Conservation (phyloP, 78 protist species). For the Mastigamoeba balamuthi region DNA sequence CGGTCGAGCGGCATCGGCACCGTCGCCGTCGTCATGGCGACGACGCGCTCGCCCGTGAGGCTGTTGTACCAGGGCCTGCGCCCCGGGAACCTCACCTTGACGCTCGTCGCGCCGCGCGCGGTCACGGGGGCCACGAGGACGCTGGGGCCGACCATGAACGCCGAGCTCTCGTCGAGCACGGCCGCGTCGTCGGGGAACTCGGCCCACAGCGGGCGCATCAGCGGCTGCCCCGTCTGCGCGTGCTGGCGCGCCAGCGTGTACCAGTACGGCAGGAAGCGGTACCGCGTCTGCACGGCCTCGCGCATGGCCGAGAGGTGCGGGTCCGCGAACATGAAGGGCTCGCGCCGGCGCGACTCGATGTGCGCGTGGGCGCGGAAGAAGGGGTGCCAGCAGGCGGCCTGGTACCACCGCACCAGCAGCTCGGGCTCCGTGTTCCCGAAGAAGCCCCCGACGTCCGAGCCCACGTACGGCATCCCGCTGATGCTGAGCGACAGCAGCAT, state of each 20-base stretch:
- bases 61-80: background rate
- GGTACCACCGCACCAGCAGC: constrained; percentile 90
- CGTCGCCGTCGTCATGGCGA: too few relatives aligned
- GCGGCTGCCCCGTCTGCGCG: constrained; percentile 60
- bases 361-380: constrained; percentile 98
- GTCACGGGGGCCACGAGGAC: constrained; percentile 40
- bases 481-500: constrained; percentile 79
- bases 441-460: constrained; percentile 98
- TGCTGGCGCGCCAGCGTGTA: constrained; percentile 54
- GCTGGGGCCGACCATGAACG: background rate
- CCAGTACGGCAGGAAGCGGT: constrained; percentile 76
- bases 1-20: constrained; percentile 57
- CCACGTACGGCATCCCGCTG: constrained; percentile 78
- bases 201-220: constrained; percentile 66
- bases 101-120: background rate
- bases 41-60: background rate
- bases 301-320: constrained; percentile 28
- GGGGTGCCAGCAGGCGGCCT: constrained; percentile 65
- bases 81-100: constrained; percentile 34
- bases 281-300: constrained; percentile 61
- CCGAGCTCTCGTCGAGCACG: constrained; percentile 2
- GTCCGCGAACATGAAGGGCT: constrained; percentile 93
- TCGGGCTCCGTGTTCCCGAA: constrained; percentile 88
- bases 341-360: constrained; percentile 84
- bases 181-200: constrained; percentile 49